Evolutionary conservation across 208 protist species (phyloP), one percentile per base, ranked within the genome.

Genomic region (Acanthamoeba royreba): DNA sequence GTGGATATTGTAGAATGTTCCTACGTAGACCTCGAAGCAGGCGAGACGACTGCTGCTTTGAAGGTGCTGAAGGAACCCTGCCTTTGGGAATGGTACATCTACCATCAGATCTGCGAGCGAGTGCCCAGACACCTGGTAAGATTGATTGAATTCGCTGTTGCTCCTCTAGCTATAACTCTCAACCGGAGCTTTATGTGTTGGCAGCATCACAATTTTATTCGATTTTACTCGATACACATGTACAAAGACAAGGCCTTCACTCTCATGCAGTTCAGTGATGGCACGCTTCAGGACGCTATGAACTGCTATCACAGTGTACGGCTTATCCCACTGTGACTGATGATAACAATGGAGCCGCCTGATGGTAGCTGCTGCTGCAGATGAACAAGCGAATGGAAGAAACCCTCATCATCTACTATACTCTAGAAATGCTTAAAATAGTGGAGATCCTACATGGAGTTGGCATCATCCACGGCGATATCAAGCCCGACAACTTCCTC

Each of bases 81-180:
- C 7, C 49, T 94, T 31, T 95, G 94, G 94, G 93, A 95, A 40
- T 95, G 90, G 15, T 95, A 95, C 43, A 47, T 95, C 31, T 31
- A 33, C 4, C 17, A 74, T 25, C 93, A 94, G 58, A 43, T 95
- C 2, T 25, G 58, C n/a, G 17, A n/a, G 33, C 85, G 93, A 53
- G 28, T 95, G 2, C 15, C 25, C 61, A 3, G 43, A 9, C 52
- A 90, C 33, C 28, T n/a, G 46, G 49, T 35, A 25, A 15, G n/a
- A 31, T 15, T 19, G n/a, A 31, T 35, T 15, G 66, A n/a, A n/a
- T n/a, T n/a, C n/a, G n/a, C n/a, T n/a, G n/a, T n/a, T n/a, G n/a
- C n/a, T n/a, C n/a, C n/a, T n/a, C n/a, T n/a, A n/a, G n/a, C n/a
- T n/a, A n/a, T n/a, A n/a, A n/a, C n/a, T n/a, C n/a, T n/a, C n/a